phyloP scores from a whole-genome alignment of 495 filamentous ascomycete genomes.

The Rusavskia elegans region DNA sequence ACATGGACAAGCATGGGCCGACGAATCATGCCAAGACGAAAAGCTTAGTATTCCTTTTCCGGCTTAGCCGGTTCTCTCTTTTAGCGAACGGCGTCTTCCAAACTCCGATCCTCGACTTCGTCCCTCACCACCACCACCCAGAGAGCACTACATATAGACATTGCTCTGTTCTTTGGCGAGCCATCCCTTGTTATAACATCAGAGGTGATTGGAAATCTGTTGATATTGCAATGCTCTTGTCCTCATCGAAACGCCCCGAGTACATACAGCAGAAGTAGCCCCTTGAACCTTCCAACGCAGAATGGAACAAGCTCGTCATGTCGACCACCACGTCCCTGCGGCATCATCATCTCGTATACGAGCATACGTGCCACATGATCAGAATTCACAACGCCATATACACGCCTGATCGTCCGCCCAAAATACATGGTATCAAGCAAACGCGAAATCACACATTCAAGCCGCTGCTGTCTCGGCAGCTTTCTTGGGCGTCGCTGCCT shows the following conservation, averaged over 20 bases:
- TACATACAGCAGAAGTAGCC: neutral
- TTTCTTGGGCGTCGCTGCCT: conserved; percentile 15
- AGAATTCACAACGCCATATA: neutral
- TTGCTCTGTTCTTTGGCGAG: too few relatives aligned
- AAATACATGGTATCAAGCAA: neutral
- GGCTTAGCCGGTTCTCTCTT: neutral
- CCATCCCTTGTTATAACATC: too few relatives aligned
- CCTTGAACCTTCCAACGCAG: neutral
- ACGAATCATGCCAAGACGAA: too few relatives aligned
- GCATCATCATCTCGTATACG: neutral
- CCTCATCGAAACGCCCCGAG: neutral
- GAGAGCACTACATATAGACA: too few relatives aligned
- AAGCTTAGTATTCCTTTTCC: neutral
- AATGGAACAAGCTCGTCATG: neutral
- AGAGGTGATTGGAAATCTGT: neutral
- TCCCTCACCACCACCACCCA: too few relatives aligned
- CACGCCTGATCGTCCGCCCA: neutral
- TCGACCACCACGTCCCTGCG: too few relatives aligned
- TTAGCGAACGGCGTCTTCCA: neutral
- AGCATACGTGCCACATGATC: neutral
- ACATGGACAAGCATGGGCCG: too few relatives aligned
- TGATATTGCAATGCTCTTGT: neutral
- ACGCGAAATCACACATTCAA: neutral
- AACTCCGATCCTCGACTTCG: neutral
- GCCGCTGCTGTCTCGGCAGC: conserved; percentile 7